These are phyloP conservation scores for Botrytis paeoniae DNA, from an alignment of 2,329 filamentous ascomycete species.

Conservation along the genomic window DNA sequence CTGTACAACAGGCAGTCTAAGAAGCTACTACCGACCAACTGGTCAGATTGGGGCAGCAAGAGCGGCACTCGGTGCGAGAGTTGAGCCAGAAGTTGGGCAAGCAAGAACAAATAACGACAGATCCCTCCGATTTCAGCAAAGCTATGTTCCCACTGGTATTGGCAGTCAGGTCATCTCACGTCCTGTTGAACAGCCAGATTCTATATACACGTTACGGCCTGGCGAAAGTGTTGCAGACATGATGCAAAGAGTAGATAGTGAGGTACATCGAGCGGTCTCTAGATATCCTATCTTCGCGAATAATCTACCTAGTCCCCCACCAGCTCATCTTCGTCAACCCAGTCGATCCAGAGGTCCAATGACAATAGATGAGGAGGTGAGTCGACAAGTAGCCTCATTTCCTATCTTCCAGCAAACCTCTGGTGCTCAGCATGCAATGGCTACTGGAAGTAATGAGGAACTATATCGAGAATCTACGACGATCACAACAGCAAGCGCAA, in stretches of 20 bases:
- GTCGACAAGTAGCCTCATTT: not conserved
- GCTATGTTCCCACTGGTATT: not conserved
- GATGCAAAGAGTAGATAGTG: not conserved
- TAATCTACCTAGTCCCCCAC: not conserved
- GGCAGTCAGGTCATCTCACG: not conserved
- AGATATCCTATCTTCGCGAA: not conserved
- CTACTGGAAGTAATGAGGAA: not conserved
- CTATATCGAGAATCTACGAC: not conserved
- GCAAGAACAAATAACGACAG: not conserved
- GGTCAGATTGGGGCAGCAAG: not conserved
- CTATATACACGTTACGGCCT: not conserved
- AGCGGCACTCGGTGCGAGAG: not conserved
- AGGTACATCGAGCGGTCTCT: not conserved
- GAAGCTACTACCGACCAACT: not conserved
- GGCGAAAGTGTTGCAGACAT: not conserved
- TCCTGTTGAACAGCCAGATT: not conserved
- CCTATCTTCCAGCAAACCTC: not conserved
- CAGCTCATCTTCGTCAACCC: not conserved
- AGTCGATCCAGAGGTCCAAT: not conserved
- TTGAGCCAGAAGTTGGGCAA: not conserved
- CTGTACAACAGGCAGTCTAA: not conserved
- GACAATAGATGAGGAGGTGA: not conserved
- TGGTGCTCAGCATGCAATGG: not conserved
- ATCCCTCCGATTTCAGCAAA: not conserved
- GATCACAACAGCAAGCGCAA: too few species aligned